Evolutionary conservation across 2,329 filamentous ascomycete species (phyloP), one percentile per base, ranked within the genome.

Genomic region (Fusarium scirpi): DNA sequence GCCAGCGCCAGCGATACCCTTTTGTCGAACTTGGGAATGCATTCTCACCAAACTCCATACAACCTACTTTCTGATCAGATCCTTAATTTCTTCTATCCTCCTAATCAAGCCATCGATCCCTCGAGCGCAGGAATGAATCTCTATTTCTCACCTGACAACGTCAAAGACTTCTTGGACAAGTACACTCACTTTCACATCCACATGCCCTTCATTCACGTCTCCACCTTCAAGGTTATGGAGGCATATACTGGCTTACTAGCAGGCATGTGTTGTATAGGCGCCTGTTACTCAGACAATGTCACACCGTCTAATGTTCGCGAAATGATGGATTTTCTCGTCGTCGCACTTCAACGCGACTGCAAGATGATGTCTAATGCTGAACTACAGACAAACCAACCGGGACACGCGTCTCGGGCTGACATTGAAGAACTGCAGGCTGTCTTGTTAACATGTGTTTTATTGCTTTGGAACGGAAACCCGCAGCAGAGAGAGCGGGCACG

Each of bases 171-270:
- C 77, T 85, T 93, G 78, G 86, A 90, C 74, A 86, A 90, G 75
- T 93, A 92, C 82, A 89, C 86, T 64, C 89, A 92, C 78, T 93
- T 90, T 78, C 89, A 93, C 78, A 86, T 88, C 65, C 91, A 94
- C 78, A 92, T 92, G 82, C 89, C 91, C 22, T 85, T 92, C 71
- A 85, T 94, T 55, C 91, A 94, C 76, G 85, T 91, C 77, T 87
- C 91, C 38, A 92, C 91, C 11, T 92, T 94, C 80, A 86, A 89
- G 75, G 86, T 92, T 56, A 83, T 86, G 66, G 85, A 90, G 67
- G 87, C 89, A 48, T 89, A 91, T 77, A 88, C 90, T 65, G 89
- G 90, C 69, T 84, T 94, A 65, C 82, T 92, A 52, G 85, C 92
- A 64, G 85, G 86, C 66, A 91, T 94, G 84, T 89, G 91, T 74